Evolutionary conservation across 495 filamentous ascomycete genomes (phyloP).

Genomic region (Lineolata rhizophorae): DNA sequence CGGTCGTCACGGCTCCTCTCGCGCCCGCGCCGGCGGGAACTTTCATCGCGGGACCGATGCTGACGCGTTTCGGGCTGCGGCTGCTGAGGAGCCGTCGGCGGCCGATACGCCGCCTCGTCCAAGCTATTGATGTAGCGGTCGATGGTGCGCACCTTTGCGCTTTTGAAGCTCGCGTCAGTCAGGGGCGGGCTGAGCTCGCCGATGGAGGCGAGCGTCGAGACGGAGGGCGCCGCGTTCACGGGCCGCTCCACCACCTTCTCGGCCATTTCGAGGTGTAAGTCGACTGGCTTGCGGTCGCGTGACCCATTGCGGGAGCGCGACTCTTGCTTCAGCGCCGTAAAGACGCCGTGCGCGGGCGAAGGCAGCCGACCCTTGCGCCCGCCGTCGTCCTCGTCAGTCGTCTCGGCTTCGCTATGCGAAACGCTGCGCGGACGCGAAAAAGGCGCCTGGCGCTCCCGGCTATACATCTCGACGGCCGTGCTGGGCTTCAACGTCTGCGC

Average conservation of each 20-base stretch:
- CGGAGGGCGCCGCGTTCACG: constrained; percentile 1
- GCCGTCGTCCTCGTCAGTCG: neutral
- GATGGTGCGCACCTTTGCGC: constrained; percentile 34
- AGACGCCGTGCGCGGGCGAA: constrained; percentile 32
- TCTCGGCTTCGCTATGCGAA: too few relatives aligned
- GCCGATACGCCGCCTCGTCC: constrained; percentile 46
- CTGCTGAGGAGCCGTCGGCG: constrained; percentile 29
- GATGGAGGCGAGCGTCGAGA: constrained; percentile 1
- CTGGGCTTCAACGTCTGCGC: too few relatives aligned
- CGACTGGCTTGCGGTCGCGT: constrained; percentile 59
- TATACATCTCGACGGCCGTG: too few relatives aligned
- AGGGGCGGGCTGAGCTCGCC: constrained; percentile 15
- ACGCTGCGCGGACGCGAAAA: too few relatives aligned
- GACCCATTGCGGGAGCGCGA: constrained; percentile 40
- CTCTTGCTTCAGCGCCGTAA: constrained; percentile 34
- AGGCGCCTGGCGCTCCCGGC: too few relatives aligned
- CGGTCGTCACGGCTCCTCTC: constrained; percentile 4
- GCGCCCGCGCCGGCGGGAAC: constrained; percentile 24
- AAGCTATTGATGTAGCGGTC: constrained; percentile 79
- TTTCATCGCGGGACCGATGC: too few relatives aligned
- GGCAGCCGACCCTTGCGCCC: too few relatives aligned
- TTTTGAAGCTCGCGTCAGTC: constrained; percentile 15
- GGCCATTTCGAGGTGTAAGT: constrained; percentile 31
- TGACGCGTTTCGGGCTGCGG: too few relatives aligned
- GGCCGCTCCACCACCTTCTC: constrained; percentile 7